Conservation (phyloP, 2,329 filamentous ascomycete genomes). For the Monilinia vaccinii-corymbosi region DNA sequence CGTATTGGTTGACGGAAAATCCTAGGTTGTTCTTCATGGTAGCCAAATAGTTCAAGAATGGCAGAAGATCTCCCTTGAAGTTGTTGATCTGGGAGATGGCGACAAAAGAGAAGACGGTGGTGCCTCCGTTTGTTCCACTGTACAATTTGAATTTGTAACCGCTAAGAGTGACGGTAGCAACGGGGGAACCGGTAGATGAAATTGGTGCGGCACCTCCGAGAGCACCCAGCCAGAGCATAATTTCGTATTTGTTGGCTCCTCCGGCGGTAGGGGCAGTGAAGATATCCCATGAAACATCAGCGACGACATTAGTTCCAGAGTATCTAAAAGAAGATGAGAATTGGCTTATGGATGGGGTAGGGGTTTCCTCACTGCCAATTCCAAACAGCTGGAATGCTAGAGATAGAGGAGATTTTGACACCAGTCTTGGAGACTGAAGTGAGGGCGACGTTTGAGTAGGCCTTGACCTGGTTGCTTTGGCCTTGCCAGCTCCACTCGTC, state of each 20-base stretch:
- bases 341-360: background rate
- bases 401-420: slow-evolving; percentile 29
- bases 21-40: slow-evolving; percentile 34
- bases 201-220: slow-evolving; percentile 50
- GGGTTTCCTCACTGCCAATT: slow-evolving; percentile 30
- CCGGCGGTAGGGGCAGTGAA: slow-evolving; percentile 44
- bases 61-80: slow-evolving; percentile 48
- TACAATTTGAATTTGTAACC: slow-evolving; percentile 49
- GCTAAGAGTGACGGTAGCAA: slow-evolving; percentile 45
- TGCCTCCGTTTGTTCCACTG: slow-evolving; percentile 47
- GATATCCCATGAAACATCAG: slow-evolving; percentile 53
- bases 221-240: slow-evolving; percentile 57
- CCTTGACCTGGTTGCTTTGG: slow-evolving; percentile 32
- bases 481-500: slow-evolving; percentile 35
- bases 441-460: slow-evolving; percentile 33
- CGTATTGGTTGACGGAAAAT: slow-evolving; percentile 40
- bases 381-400: slow-evolving; percentile 32
- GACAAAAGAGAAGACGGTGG: slow-evolving; percentile 54
- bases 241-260: slow-evolving; percentile 44
- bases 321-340: slow-evolving; percentile 30
- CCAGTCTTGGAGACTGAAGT: slow-evolving; percentile 30
- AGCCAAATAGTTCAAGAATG: slow-evolving; percentile 47
- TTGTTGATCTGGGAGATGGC: slow-evolving; percentile 35
- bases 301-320: slow-evolving; percentile 39
- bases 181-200: slow-evolving; percentile 39